Conservation (phyloP, 331 rosid species). For the Cydonia oblonga region DNA sequence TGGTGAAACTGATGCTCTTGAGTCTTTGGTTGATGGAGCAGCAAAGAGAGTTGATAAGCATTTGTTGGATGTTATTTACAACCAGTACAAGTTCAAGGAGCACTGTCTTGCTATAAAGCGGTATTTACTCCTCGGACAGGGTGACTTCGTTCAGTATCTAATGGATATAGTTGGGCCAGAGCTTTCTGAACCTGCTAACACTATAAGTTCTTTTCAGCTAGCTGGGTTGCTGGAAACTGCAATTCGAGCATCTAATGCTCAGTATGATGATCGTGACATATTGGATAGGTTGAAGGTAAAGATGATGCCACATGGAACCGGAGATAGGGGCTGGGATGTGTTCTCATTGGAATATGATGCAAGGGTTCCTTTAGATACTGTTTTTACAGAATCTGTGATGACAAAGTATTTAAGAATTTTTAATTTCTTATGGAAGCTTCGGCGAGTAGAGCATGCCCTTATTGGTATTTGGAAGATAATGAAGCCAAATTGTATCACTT, state of each 20-base stretch:
- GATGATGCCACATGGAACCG: constrained; percentile 95
- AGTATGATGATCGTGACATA: constrained; percentile 86
- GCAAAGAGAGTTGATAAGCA: constrained; percentile 88
- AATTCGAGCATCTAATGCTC: constrained; percentile 85
- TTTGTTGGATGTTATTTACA: constrained; percentile 75
- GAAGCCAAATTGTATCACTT: constrained; percentile 93
- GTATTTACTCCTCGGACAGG: constrained; percentile 83
- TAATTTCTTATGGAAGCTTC: constrained; percentile 94
- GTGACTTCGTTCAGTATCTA: constrained; percentile 93
- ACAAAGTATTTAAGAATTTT: constrained; percentile 79
- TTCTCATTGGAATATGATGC: constrained; percentile 92
- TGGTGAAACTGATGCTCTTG: constrained; percentile 90
- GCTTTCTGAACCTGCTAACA: constrained; percentile 89
- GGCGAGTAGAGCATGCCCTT: constrained; percentile 92
- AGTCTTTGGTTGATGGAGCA: constrained; percentile 80
- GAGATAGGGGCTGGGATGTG: constrained; percentile 96
- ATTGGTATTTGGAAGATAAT: constrained; percentile 91
- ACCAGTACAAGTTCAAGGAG: constrained; percentile 75
- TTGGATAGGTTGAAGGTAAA: constrained; percentile 85
- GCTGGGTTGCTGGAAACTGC: constrained; percentile 91
- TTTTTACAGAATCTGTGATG: constrained; percentile 92
- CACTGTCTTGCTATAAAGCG: constrained; percentile 95
- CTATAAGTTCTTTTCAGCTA: constrained; percentile 89
- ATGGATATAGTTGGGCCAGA: constrained; percentile 97
- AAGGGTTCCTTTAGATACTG: constrained; percentile 75